Base-by-base conservation (phyloP, 2,329 filamentous ascomycete genomes). In the Epichloe hybrida region DNA sequence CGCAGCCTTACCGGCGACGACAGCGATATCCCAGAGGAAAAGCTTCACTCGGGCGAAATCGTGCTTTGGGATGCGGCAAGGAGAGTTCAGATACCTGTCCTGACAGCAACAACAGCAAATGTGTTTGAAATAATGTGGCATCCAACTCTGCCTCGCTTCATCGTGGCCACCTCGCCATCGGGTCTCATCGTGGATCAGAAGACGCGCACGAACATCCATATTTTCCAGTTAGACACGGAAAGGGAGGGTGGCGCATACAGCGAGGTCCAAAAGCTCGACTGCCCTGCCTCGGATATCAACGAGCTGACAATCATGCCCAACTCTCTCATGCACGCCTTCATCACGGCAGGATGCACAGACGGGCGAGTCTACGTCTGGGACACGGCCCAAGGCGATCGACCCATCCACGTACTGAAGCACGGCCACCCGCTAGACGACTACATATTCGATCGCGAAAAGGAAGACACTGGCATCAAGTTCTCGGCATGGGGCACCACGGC, bases 61-160 rank as follows among this genome's bases (percentile, higher is more conserved):
- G 75, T 75, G 40, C 61, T 83, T 1, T 83, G 79, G 77, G 70
- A 84, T 58, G 72, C 74, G 0, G 50, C 61, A 0, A 66, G 64
- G 2, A 67, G 68, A 9, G 60, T 66, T 9, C 66, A 70, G 43
- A 64, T 80, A 43, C 68, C 66, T 4, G 69, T 83, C 3, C 64
- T 70, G 20, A 73, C 74, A 3, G 74, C 71, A 1, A 73, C 72
- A 0, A 73, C 72, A 0, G 72, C 78, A 44, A 83, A 84, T 51
- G 77, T 83, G 2, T 84, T 84, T 43, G 80, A 84, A 57, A 75
- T 83, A 2, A 66, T 72, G 0, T 84, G 80, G 80, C 80, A 84
- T 57, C 80, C 80, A 0, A 69, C 59, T 0, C 66, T 75, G 44
- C 64, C 68, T 3, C 67, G 69, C 21, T 83, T 83, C 55, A 65